Percentiles rank a stretch among this genome's conserved stretches.
phyloP scores from a whole-genome alignment of 2,329 filamentous ascomycete genomes.

The Ustulina deusta region DNA sequence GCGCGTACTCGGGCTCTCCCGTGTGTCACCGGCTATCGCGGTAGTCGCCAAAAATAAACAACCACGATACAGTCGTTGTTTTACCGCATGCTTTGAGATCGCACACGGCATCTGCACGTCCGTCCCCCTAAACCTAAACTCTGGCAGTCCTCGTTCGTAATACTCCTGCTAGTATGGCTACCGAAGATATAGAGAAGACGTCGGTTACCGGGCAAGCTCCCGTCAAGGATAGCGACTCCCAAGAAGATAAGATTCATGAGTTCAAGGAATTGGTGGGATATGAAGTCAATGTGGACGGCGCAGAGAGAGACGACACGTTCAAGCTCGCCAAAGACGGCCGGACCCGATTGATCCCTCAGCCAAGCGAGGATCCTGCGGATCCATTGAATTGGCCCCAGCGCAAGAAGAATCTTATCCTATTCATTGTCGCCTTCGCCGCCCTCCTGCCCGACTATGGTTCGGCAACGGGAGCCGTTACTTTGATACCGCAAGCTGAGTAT shows the following conservation, averaged over 20 bases:
- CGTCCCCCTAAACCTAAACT: not conserved
- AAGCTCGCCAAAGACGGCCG: conserved; percentile 56
- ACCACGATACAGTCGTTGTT: not conserved
- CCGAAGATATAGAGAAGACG: conserved; percentile 27
- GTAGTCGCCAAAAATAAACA: not conserved
- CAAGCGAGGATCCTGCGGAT: conserved; percentile 62
- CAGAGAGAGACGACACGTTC: conserved; percentile 37
- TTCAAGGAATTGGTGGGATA: conserved; percentile 55
- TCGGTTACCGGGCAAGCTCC: not conserved
- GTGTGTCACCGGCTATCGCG: not conserved
- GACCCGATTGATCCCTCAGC: conserved; percentile 66
- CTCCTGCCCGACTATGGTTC: conserved; percentile 64
- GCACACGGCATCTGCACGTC: not conserved
- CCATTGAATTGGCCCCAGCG: conserved; percentile 65
- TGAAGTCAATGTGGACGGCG: conserved; percentile 52
- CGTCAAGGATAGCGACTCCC: not conserved
- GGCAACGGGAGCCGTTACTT: conserved; percentile 58
- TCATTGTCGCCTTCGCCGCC: conserved; percentile 60
- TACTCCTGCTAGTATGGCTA: conserved; percentile 1
- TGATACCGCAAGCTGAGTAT: conserved; percentile 58
- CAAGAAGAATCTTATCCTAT: conserved; percentile 63
- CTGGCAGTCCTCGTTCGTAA: not conserved
- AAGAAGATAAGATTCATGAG: conserved; percentile 49
- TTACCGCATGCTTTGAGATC: not conserved
- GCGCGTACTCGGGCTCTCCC: not conserved